Evolutionary conservation across 1,284 basidiomycete genomes (phyloP), one percentile per base, ranked within the genome.

Genomic region (Pseudozyma pruni): DNA sequence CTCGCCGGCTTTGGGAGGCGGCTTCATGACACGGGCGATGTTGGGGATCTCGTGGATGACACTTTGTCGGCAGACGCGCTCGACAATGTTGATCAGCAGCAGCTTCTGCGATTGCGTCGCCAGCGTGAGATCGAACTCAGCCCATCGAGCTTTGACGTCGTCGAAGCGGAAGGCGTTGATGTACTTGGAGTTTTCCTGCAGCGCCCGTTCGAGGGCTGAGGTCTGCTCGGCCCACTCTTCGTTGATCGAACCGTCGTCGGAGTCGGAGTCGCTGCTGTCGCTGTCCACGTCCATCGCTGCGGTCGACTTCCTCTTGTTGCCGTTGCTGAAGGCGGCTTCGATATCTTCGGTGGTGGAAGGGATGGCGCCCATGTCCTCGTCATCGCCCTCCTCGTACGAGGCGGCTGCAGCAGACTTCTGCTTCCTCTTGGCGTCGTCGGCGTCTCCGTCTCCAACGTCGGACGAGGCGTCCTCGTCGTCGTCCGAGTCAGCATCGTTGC

Each of bases 131-230:
- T 80, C 76, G 23, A 79, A 76, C 58, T 80, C 78, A 47, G 76
- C 79, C 79, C 80, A 82, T 33, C 86, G 86, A 53, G 89, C 88
- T 35, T 79, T 74, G 66, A 84, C 83, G 41, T 79, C 74, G 80
- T 89, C 88, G 84, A 95, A 98, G 50, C 85, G 84, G 84, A 97
- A 94, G 23, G 86, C 86, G 14, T 88, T 83, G 46, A 87, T 84
- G 75, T 83, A 87, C 61, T 85, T 84, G 66, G 83, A 83, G 10
- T 79, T 67, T 85, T 84, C 83, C 89, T 91, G 41, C 75, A 83
- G 69, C 19, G 73, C 66, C 39, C 86, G 83, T 44, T 84, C 83
- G 32, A 86, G 74, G 25, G 82, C 77, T 56, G 83, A 58, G 53
- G 83, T 78, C 39, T 76, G 69, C 46, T 78, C 74, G 23, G 61